Evolutionary conservation across 176 grass and related monocot genomes (phyloP), one percentile per base, ranked within the genome.

Genomic region (Musa itinerans): DNA sequence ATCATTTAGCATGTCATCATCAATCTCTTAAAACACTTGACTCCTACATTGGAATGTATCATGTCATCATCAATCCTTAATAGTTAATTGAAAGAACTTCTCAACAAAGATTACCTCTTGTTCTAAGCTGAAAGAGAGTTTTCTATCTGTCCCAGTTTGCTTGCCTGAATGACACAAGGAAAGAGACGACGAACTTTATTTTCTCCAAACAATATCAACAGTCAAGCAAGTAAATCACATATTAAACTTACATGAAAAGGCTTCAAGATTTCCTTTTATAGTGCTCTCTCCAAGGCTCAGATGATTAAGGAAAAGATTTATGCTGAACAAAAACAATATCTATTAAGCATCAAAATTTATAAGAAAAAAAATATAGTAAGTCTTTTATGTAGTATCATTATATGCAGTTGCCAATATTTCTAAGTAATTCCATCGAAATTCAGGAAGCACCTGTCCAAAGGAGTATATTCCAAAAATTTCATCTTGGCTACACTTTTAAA

Each of bases 381-480:
- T 56, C 12, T 56, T 56, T 56, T 12, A 15, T 56, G 2, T 16
- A 56, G 54, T 56, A 56, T 15, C 16, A 16, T 56, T 56, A 56
- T 56, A 56, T 56, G 10, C 54, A 56, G 16, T 56, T 15, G 1
- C 16, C 5, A 16, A 56, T 56, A 3, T 56, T 16, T 56, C 34
- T 43, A 6, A 6, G 34, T 43, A 43, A 43, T 43, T 43, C 73
- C 70, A 6, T 25, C 17, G 14, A 71, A 54, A 75, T 9, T 34
- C 2, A 25, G 50, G 19, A 71, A 29, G 77, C 77, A 96, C 92
- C 85, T 74, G 83, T 92, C 89, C 77, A 96, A 92, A 34, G 92
- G 92, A 64, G 89, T 92, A 87, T 92, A 96, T 89, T 96, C 92
- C 81, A 96, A 86, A 92, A 96, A 89, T 87, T 96, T 96, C 92